Base-by-base conservation (phyloP, 352 stramenopile species). In the Globisporangium recalcitrans region DNA sequence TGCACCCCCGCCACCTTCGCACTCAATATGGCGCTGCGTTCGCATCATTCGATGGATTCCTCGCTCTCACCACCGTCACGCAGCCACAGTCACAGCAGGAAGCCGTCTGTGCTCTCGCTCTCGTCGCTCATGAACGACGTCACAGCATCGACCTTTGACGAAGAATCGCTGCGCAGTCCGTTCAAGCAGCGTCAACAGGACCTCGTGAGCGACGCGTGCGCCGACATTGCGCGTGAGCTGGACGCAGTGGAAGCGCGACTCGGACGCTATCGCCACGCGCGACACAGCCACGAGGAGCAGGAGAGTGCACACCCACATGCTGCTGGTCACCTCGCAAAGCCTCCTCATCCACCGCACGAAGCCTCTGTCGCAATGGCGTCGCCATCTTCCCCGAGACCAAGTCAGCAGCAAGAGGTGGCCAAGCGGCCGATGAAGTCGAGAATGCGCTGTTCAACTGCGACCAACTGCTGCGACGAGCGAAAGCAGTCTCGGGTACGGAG, bases 361-460 rank as follows among this genome's bases (percentile, higher is more conserved):
- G 2, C 38, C 9, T 2, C 27, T 31, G 27, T 31, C 27, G 19
- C 3, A 46, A 6, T 3, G 38, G 38, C 8, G 16, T 22, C 16
- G 38, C 16, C 19, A 8, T 55, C 62, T 21, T 69, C 48, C 1
- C 40, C 27, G 36, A 52, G 29, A 61, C 51, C 65, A n/a, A 40
- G 63, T 22, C 67, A 47, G 16, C 63, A 74, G 19, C 68, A 75
- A 58, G 57, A 77, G 31, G 73, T 73, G 77, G 69, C 7, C 63
- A 82, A 40, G 73, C 87, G 0, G 74, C 69, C 0, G 72, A 86
- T 14, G 76, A 88, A 63, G 71, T 90, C 14, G 80, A 85, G 47
- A 74, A 60, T 47, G 78, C 78, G 40, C 58, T 90, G 4, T 51
- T 63, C 11, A 80, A 78, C 31, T 90, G 78, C 44, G 75, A 88